These are phyloP conservation scores for Pyricularia sp. DNA, from an alignment of 2,329 filamentous ascomycete species.

Conservation along the genomic window DNA sequence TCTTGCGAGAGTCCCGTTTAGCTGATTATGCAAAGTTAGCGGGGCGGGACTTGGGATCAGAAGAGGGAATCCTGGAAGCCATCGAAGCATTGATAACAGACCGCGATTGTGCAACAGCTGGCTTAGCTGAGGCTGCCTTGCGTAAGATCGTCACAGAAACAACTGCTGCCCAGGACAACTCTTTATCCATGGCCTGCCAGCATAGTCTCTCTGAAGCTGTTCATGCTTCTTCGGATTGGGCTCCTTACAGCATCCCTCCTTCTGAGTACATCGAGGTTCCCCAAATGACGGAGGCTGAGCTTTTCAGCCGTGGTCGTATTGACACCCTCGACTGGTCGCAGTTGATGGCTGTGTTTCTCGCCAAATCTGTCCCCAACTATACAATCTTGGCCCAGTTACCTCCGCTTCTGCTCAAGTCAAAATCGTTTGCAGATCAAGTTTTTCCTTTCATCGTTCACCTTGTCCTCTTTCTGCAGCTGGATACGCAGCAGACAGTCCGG, in stretches of 20 bases:
- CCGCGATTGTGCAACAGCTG: constrained; percentile 40
- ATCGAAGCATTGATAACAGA: constrained; percentile 49
- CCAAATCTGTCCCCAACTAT: constrained; percentile 44
- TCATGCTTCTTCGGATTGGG: constrained; percentile 43
- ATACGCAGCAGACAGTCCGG: constrained; percentile 45
- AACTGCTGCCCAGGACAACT: constrained; percentile 29
- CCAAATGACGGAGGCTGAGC: constrained; percentile 14
- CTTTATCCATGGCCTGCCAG: constrained; percentile 36
- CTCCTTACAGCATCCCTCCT: constrained; percentile 38
- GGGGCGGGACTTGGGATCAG: constrained; percentile 38
- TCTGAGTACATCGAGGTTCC: constrained; percentile 30
- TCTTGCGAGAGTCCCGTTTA: constrained; percentile 47
- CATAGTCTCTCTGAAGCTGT: constrained; percentile 38
- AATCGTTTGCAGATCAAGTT: constrained; percentile 56
- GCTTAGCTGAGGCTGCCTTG: constrained; percentile 47
- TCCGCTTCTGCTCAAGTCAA: constrained; percentile 51
- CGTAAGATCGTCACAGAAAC: constrained; percentile 44
- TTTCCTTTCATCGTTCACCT: constrained; percentile 82
- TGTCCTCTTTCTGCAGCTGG: constrained; percentile 56
- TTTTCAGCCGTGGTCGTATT: constrained; percentile 26
- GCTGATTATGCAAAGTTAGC: constrained; percentile 28
- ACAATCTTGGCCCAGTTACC: constrained; percentile 57
- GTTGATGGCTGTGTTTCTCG: constrained; percentile 47
- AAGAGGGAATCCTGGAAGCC: constrained; percentile 47
- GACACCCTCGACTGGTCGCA: constrained; percentile 44